A percentile compares a stretch with the other conserved stretches of the same genome.
Conservation (phyloP, 179 eudicot genomes). For the Pouteria campechiana region DNA sequence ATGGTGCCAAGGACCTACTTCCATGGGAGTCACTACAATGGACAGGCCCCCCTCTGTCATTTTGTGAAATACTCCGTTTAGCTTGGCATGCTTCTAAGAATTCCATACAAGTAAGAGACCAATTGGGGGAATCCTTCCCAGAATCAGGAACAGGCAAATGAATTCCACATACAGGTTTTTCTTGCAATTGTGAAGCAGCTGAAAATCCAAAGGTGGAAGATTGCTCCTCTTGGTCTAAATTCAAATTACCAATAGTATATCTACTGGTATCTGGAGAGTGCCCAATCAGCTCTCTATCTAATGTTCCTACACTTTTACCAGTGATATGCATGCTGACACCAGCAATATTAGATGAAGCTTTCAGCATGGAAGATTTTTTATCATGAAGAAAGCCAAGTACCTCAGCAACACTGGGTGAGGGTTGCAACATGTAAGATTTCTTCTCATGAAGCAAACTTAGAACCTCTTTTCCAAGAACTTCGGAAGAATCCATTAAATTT, state of each 20-base stretch:
- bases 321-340: not conserved
- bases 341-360: constrained; percentile 1
- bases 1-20: too few species aligned
- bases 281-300: constrained; percentile 1
- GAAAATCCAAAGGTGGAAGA: constrained; percentile 9
- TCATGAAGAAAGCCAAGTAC: constrained; percentile 7
- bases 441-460: constrained; percentile 9
- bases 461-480: constrained; percentile 5
- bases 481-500: constrained; percentile 3
- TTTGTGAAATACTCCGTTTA: not conserved
- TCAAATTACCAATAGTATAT: too few species aligned
- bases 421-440: not conserved
- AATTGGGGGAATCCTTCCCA: not conserved
- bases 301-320: constrained; percentile 4
- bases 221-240: constrained; percentile 1
- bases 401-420: too few species aligned
- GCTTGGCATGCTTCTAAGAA: constrained; percentile 1
- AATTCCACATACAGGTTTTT: constrained; percentile 9
- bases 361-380: constrained; percentile 3
- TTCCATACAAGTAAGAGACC: constrained; percentile 2
- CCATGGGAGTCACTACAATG: too few species aligned
- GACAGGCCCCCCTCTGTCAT: not conserved
- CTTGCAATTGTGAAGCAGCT: constrained; percentile 11
- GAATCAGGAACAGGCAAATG: constrained; percentile 10
- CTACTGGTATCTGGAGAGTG: constrained; percentile 10